Evolutionary conservation across 345 rosid genomes (phyloP).

Genomic region (Eucalyptus curtisii): DNA sequence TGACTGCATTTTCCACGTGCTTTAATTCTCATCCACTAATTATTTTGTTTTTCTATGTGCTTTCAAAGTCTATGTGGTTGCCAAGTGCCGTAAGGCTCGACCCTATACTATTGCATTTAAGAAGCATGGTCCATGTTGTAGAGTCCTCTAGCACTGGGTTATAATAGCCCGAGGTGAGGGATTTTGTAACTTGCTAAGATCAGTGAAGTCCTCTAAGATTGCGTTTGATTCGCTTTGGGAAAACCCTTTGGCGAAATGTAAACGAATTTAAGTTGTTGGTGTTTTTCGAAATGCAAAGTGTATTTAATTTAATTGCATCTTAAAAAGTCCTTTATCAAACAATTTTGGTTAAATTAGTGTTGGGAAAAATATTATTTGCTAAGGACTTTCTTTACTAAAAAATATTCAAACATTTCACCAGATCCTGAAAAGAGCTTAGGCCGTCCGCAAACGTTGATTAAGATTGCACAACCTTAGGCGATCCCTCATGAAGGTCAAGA

Average conservation of each 20-base stretch:
- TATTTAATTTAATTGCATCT: too few relatives aligned
- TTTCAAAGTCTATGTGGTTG: not conserved
- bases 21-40: not conserved
- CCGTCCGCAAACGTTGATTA: rapidly evolving
- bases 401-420: not conserved
- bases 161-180: not conserved
- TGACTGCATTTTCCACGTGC: not conserved
- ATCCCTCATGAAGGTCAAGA: not conserved
- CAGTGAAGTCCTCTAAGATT: not conserved
- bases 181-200: not conserved
- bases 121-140: not conserved
- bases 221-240: not conserved
- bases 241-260: not conserved
- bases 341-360: not conserved
- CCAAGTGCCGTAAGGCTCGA: not conserved
- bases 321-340: not conserved
- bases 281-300: too few relatives aligned
- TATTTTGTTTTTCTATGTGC: not conserved
- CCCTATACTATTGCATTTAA: not conserved
- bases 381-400: not conserved
- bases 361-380: not conserved
- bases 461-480: not conserved
- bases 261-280: not conserved
- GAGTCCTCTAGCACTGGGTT: not conserved
- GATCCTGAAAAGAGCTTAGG: not conserved